Conservation (phyloP, 176 grass and related monocot genomes). For the Aegilops longissima region DNA sequence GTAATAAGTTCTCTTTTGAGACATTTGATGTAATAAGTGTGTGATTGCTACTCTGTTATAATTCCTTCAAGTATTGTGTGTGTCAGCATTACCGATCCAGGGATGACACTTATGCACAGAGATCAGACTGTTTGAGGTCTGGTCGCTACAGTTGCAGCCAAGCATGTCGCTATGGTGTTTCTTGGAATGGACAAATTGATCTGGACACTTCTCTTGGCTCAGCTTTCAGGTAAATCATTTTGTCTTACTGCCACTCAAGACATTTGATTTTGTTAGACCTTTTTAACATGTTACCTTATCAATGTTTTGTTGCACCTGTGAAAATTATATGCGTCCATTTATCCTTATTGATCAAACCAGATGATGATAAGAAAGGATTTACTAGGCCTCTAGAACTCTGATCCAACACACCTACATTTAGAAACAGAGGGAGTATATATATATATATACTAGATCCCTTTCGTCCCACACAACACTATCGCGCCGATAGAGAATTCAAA, state of each 20-base stretch:
- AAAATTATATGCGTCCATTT: neutral
- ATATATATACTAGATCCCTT: too few species aligned
- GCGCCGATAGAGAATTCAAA: too few species aligned
- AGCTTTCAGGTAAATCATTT: slow-evolving; percentile 1
- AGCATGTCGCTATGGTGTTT: neutral
- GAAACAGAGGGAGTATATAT: neutral
- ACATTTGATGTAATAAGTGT: too few species aligned
- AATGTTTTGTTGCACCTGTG: neutral
- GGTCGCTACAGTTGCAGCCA: neutral
- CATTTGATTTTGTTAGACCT: neutral
- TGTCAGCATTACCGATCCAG: too few species aligned
- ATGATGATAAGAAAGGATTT: neutral
- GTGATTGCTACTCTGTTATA: too few species aligned
- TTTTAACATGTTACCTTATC: neutral
- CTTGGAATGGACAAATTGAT: neutral
- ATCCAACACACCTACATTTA: neutral
- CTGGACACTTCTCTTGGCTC: neutral
- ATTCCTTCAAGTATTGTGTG: too few species aligned
- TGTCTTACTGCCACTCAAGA: neutral
- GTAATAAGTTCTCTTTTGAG: too few species aligned
- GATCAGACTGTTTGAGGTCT: too few species aligned
- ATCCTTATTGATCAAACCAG: neutral
- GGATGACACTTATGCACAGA: too few species aligned
- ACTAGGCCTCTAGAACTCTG: neutral
- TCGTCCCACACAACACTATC: too few species aligned